Base-by-base conservation (phyloP, 1,284 basidiomycete species). In the Ceratobasidium sp. region DNA sequence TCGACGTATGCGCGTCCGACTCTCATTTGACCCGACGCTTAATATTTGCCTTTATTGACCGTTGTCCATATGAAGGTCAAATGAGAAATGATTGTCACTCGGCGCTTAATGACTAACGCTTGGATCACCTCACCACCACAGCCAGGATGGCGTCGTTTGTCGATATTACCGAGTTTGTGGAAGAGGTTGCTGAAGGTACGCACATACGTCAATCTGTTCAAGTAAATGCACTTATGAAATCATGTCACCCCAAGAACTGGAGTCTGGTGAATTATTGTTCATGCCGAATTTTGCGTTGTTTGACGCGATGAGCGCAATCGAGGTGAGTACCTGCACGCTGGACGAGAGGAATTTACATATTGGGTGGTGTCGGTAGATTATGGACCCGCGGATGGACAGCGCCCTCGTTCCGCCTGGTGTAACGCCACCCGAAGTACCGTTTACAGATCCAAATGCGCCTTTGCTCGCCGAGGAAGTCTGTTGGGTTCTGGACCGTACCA, bases 281-380 rank as follows among this genome's bases (percentile, higher is more conserved):
- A 89, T 90, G 77, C 87, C 90, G 0, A 89, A 89, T 42, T 92
- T 95, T 79, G 89, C 89, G 17, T 85, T 96, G 64, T 87, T 92
- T 78, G 95, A 97, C 78, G 91, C 94, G 15, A 97, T 97, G 95
- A 93, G 93, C 78, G 94, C 94, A 20, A 90, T 97, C 75, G 92
- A 95, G 87, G 93, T 93, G 81, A 26, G 71, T 49, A 28, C 35
- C 17, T 28, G 23, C 33, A 37, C 28, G 33, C 20, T 26, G 3
- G 33, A 37, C 7, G 42, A n/a, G 4, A n/a, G 15, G 7, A 53
- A 68, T n/a, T 26, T 60, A 26, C 49, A 15, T 23, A 17, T 33
- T 7, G 26, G 1, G 33, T 7, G 53, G 58, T 10, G 26, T 33
- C 11, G 20, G 33, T 80, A 96, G 94, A 95, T 97, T 77, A 94